Evolutionary conservation across 129 eudicot species (phyloP).

Genomic region (Cynara cardunculus): DNA sequence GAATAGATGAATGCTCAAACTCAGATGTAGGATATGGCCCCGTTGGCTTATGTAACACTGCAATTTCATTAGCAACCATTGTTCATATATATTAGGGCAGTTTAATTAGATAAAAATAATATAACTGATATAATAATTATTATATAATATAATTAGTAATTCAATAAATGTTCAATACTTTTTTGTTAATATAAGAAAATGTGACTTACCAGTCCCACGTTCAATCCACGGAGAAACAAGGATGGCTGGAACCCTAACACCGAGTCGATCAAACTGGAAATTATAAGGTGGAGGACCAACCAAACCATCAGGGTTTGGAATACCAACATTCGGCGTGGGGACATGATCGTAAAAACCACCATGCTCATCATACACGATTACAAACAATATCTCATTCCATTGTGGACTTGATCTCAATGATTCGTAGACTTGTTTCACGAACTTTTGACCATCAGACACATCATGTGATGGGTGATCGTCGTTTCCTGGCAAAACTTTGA

Average conservation of each 20-base stretch:
- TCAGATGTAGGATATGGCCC: constrained; percentile 78
- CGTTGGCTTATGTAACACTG: constrained; percentile 50
- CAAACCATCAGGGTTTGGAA: constrained; percentile 78
- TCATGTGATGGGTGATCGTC: constrained; percentile 99
- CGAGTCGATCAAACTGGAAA: constrained; percentile 74
- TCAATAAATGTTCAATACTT: no score
- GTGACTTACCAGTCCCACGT: constrained; percentile 66
- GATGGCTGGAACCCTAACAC: constrained; percentile 88
- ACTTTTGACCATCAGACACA: constrained; percentile 70
- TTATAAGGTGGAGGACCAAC: constrained; percentile 72
- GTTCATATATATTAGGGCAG: not conserved
- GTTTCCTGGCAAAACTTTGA: constrained; percentile 56
- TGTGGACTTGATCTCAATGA: constrained; percentile 92
- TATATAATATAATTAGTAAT: no score
- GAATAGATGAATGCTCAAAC: constrained; percentile 78
- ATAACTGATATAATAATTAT: not conserved
- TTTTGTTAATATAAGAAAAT: not conserved
- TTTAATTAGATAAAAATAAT: not conserved
- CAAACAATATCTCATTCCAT: constrained; percentile 76
- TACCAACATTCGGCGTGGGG: constrained; percentile 62
- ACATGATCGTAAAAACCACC: constrained; percentile 98
- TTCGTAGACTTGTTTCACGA: constrained; percentile 78
- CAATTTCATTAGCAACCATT: not conserved
- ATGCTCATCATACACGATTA: constrained; percentile 81
- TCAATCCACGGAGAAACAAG: constrained; percentile 87